phyloP scores from a whole-genome alignment of 495 filamentous ascomycete genomes.

The Daldinia concentrica region DNA sequence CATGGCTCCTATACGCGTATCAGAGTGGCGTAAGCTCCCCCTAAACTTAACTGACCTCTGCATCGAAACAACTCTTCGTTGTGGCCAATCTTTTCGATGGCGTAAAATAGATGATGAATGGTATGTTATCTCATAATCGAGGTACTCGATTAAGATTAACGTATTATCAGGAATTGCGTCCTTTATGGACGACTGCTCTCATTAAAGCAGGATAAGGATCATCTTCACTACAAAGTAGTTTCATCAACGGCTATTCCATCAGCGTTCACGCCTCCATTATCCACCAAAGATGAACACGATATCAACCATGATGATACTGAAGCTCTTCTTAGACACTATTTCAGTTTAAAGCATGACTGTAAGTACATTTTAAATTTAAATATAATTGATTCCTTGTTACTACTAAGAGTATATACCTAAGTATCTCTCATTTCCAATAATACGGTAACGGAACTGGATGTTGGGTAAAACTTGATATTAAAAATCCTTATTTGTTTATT shows the following conservation, averaged over 20 bases:
- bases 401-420: background rate
- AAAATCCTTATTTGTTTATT: background rate
- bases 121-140: conserved; percentile 49
- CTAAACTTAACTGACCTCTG: conserved; percentile 83
- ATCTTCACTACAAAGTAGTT: conserved; percentile 83
- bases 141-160: conserved; percentile 23
- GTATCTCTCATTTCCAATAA: background rate
- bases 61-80: conserved; percentile 88
- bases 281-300: conserved; percentile 28
- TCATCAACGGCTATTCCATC: conserved; percentile 54
- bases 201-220: conserved; percentile 78
- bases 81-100: conserved; percentile 96
- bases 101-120: conserved; percentile 85
- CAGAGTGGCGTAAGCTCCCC: conserved; percentile 84
- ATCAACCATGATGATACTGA: conserved; percentile 68
- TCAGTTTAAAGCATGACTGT: conserved; percentile 77
- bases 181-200: conserved; percentile 86
- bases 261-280: conserved; percentile 34
- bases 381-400: background rate
- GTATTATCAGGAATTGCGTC: conserved; percentile 71
- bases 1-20: conserved; percentile 49
- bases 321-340: conserved; percentile 76
- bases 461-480: background rate
- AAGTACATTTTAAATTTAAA: background rate
- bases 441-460: background rate